These are phyloP conservation scores for Oenanthe sinensis DNA, from an alignment of 129 eudicot species.

Conservation along the genomic window DNA sequence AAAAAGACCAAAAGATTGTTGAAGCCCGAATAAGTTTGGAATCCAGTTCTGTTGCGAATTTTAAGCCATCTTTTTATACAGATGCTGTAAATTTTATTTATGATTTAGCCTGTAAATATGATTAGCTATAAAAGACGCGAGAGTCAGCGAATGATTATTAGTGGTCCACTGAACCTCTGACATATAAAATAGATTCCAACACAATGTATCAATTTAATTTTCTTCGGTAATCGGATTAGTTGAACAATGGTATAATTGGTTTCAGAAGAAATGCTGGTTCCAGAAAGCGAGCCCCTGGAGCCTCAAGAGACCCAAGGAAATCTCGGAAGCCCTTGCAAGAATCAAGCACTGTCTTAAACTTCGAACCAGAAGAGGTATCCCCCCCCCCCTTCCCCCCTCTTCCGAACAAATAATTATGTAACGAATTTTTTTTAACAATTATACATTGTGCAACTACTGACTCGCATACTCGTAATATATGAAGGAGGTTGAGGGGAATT, in stretches of 20 bases:
- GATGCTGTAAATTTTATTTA: neutral
- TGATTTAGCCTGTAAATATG: neutral
- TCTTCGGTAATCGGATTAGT: neutral
- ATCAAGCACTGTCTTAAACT: conserved; percentile 29
- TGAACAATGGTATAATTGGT: conserved; percentile 4
- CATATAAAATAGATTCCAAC: neutral
- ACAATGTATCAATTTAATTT: neutral
- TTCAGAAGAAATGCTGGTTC: conserved; percentile 54
- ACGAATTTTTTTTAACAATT: neutral
- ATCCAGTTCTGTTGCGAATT: neutral
- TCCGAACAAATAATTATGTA: neutral
- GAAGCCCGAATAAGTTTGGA: neutral
- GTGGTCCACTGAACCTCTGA: neutral
- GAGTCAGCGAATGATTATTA: neutral
- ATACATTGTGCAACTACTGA: neutral
- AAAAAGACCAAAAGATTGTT: neutral
- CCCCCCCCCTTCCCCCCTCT: conserved; percentile 9
- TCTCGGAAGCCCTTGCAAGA: conserved; percentile 43
- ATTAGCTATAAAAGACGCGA: neutral
- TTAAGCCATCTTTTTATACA: neutral
- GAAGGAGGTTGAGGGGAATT: conserved; percentile 35
- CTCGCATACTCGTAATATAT: neutral
- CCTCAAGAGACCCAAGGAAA: conserved; percentile 40
- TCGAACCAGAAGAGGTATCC: conserved; percentile 45
- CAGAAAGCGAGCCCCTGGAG: conserved; percentile 23